Percentiles rank a stretch among this genome's conserved stretches.
phyloP scores from a whole-genome alignment of 2,329 filamentous ascomycete species.

The Xenosphaeropsis pyriputrescens region DNA sequence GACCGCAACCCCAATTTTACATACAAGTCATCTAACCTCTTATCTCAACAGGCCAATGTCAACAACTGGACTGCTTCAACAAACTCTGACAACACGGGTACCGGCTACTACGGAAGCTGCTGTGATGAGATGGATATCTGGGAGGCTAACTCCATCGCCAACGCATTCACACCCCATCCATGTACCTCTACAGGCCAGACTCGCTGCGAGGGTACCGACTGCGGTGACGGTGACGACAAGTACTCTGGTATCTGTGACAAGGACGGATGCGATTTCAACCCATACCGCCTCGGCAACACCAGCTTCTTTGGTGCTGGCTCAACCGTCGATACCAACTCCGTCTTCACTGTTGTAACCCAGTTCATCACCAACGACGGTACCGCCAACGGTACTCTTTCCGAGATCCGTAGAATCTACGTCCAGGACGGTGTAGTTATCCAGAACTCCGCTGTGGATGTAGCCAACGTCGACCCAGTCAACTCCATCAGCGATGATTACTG shows the following conservation, averaged over 20 bases:
- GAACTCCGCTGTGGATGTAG: conserved; percentile 29
- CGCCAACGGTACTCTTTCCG: conserved; percentile 30
- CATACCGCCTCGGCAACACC: conserved; percentile 39
- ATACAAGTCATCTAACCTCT: conserved; percentile 5
- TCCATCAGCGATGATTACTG: conserved; percentile 44
- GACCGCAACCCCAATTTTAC: conserved; percentile 6
- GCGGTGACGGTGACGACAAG: conserved; percentile 27
- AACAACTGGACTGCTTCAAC: conserved; percentile 31
- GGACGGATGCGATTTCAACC: conserved; percentile 48
- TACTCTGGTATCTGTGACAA: conserved; percentile 42
- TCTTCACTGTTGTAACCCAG: conserved; percentile 43
- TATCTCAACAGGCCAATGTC: conserved; percentile 30
- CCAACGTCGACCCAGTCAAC: conserved; percentile 31
- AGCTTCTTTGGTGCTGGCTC: conserved; percentile 39
- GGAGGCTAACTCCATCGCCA: conserved; percentile 46
- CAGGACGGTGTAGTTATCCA: conserved; percentile 36
- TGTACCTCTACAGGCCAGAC: conserved; percentile 29
- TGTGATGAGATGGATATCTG: conserved; percentile 56
- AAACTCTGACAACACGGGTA: conserved; percentile 36
- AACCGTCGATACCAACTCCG: conserved; percentile 35
- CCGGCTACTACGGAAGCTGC: conserved; percentile 41
- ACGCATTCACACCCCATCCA: conserved; percentile 41
- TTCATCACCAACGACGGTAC: conserved; percentile 36
- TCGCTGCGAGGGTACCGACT: conserved; percentile 25
- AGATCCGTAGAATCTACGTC: conserved; percentile 41